Base-by-base conservation (phyloP, 2,329 filamentous ascomycete genomes). In the Ophiostoma perfectum region DNA sequence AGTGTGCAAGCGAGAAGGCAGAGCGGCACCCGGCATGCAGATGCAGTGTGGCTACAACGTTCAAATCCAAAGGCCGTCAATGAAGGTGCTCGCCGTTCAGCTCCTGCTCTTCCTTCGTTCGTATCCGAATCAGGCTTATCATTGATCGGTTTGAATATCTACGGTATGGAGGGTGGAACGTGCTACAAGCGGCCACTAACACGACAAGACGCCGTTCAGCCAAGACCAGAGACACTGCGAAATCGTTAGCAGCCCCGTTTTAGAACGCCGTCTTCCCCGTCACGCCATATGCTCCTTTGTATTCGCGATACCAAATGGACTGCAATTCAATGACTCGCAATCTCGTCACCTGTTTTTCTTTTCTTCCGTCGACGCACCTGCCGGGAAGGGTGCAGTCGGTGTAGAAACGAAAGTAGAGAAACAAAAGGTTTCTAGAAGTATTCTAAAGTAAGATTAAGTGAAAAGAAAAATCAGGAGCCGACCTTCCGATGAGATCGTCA, bases 261-360 rank as follows among this genome's bases (percentile, higher is more conserved):
- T 55, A 27, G 49, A 55, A 55, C 49, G 49, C 49, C 49, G 49
- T 55, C 49, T 55, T 55, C n/a, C 16, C 55, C 55, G 27, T 60
- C 55, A 60, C 55, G 55, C 38, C 60, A 41, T 44, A 11, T 12
- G 9, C 60, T 38, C 16, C 60, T 64, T 18, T 44, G 55, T 38
- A 39, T 38, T 60, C 55, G 64, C 47, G 67, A 68, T 68, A 68
- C 45, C 45, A 58, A 12, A 39, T 42, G 27, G 49, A 27, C 49
- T 55, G 49, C 27, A 55, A 55, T n/a, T 55, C 49, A 55, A n/a
- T 55, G 49, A 27, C 49, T 55, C 49, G 49, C 27, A 55, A 55
- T n/a, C 38, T 60, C 66, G 42, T 44, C 5, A 9, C 42, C 42
- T 44, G 42, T 9, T 44, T 44, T 44, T 8, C 49, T n/a, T 55